Conservation (phyloP, 176 grass and related monocot genomes). For the Zoysia japonica region DNA sequence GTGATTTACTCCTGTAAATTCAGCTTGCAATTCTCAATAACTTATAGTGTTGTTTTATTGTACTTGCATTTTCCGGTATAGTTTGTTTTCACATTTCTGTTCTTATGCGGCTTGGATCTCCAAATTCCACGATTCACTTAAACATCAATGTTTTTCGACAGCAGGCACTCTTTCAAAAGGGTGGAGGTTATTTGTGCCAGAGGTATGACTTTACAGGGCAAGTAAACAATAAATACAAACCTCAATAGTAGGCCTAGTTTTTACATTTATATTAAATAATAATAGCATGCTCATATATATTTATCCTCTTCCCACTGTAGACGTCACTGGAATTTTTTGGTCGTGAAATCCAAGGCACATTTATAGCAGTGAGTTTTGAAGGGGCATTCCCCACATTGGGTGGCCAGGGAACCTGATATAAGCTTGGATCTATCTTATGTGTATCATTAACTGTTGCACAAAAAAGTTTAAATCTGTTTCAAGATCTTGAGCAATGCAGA, state of each 20-base stretch:
- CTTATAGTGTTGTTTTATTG: background rate
- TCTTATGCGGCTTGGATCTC: background rate
- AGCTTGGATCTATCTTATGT: background rate
- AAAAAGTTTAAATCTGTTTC: background rate
- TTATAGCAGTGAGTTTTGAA: background rate
- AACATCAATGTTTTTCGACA: background rate
- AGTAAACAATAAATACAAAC: background rate
- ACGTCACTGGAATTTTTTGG: background rate
- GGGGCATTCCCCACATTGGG: background rate
- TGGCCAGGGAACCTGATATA: conserved; percentile 21
- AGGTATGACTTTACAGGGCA: background rate
- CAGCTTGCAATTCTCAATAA: background rate
- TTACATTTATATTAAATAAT: background rate
- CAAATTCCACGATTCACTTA: background rate
- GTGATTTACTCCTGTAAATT: background rate
- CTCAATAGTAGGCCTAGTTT: background rate
- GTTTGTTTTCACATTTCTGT: background rate
- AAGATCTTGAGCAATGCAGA: background rate
- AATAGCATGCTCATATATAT: conserved; percentile 11
- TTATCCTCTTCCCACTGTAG: conserved; percentile 2
- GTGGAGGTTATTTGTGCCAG: background rate
- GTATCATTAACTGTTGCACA: background rate
- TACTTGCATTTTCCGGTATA: background rate
- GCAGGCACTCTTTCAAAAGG: background rate
- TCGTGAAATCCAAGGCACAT: background rate